Evolutionary conservation across 2,329 filamentous ascomycete genomes (phyloP).

Genomic region (Fusarium tuaranense): DNA sequence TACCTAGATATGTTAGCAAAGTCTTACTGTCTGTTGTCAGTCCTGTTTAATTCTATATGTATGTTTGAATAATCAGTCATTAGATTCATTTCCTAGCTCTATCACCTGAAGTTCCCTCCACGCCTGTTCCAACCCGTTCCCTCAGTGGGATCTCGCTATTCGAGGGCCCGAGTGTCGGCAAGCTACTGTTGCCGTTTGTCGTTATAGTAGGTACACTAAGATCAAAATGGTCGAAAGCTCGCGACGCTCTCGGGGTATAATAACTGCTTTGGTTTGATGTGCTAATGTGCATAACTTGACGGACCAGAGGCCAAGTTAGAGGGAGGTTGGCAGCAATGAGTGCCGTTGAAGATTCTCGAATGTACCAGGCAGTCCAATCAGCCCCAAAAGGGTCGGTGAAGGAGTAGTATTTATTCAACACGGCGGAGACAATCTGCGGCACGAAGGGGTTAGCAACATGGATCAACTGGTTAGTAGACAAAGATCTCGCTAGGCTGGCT

Average conservation of each 20-base stretch:
- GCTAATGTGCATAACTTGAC: constrained; percentile 2
- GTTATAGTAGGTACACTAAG: neutral
- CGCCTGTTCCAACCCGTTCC: neutral
- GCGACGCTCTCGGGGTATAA: neutral
- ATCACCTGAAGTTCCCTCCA: neutral
- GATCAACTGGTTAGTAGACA: neutral
- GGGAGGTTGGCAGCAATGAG: constrained; percentile 11
- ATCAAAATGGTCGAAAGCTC: neutral
- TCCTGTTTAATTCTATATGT: neutral
- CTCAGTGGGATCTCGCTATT: neutral
- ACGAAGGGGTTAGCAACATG: neutral
- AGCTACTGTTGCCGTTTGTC: neutral
- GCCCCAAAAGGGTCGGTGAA: constrained; percentile 1
- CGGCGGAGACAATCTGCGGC: constrained; percentile 1
- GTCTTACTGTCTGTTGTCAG: neutral
- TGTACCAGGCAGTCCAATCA: constrained; percentile 9
- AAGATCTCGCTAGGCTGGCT: no score
- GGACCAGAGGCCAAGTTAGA: constrained; percentile 5
- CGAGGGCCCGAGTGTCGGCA: neutral
- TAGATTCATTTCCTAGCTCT: neutral
- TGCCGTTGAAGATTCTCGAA: constrained; percentile 4
- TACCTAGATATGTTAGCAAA: neutral
- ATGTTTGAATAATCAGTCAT: neutral
- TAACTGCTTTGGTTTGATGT: neutral
- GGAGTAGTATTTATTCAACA: constrained; percentile 5